Base-by-base conservation (phyloP, 176 grass and related monocot genomes). In the Oryza punctata region DNA sequence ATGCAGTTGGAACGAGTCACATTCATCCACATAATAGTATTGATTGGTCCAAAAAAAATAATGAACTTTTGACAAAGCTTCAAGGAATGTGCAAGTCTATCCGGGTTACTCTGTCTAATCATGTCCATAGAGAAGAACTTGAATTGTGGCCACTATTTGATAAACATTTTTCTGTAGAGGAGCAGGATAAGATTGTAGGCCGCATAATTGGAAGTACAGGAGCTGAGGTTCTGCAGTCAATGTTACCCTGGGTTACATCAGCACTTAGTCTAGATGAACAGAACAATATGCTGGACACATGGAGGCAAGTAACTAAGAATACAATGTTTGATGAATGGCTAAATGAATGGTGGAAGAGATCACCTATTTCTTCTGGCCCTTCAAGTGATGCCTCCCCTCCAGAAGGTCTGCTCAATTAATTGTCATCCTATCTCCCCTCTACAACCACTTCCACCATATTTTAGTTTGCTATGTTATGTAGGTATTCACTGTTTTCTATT, bases 241-340 rank as follows among this genome's bases (percentile, higher is more conserved):
- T 97, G 94, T 78, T 97, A 83, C 94, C 94, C 38, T 97, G 94
- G 94, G 88, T 97, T 76, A 97, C 94, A 65, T 85, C 90, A 14
- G 94, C 85, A 45, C 90, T 97, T 90, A 97, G 44, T 78, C 79
- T 85, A 75, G 90, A 97, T 61, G 94, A 97, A 81, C 92, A 92
- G 71, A 87, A 90, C 67, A 91, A 68, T 57, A 91, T 97, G 86
- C 43, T 97, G 70, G 92, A 97, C 74, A 92, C 90, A 78, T 94
- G 92, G 95, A 97, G 73, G 82, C 78, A 97, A 49, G 92, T 81
- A 63, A 87, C 92, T 0, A 94, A 92, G 40, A 97, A 97, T 27
- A 97, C 95, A 19, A 97, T 97, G 95, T 97, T 97, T 68, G 83
- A 91, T 88, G 95, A 94, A 76, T 97, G 95, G 95, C 69, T 97